Conservation (phyloP, 2,329 filamentous ascomycete species). For the Sclerotinia spermophila region DNA sequence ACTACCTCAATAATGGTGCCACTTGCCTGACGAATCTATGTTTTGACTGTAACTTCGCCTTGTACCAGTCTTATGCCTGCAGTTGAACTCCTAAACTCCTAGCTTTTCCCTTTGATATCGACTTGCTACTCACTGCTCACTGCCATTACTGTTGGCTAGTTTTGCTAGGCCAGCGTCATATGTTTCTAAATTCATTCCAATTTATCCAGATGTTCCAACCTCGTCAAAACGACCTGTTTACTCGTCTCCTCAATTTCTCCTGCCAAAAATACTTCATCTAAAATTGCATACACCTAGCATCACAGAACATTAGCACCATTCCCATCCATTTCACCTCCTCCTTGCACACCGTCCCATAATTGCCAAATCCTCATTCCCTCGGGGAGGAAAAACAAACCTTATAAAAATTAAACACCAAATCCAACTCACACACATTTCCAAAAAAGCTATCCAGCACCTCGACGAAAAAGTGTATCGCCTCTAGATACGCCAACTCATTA, state of each 20-base stretch:
- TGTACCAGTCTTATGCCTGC: background rate
- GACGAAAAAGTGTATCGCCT: constrained; percentile 99
- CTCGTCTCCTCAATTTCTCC: constrained; percentile 99
- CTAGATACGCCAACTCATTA: constrained; percentile 93
- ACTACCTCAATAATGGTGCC: constrained; percentile 15
- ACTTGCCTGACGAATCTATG: constrained; percentile 2
- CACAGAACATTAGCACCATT: constrained; percentile 9
- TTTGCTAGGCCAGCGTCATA: background rate
- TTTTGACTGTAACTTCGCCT: constrained; percentile 2
- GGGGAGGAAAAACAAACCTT: constrained; percentile 43
- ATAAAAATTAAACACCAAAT: constrained; percentile 79
- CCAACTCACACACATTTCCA: constrained; percentile 97
- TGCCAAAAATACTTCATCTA: constrained; percentile 96
- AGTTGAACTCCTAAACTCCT: constrained; percentile 5
- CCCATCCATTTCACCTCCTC: background rate
- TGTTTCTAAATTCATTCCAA: constrained; percentile 59
- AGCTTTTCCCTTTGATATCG: constrained; percentile 9
- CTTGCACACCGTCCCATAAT: background rate
- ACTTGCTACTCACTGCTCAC: background rate
- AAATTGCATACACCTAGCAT: constrained; percentile 82
- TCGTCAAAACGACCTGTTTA: constrained; percentile 93
- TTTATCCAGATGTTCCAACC: constrained; percentile 94
- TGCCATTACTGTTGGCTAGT: background rate
- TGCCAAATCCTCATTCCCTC: background rate
- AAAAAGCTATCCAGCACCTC: constrained; percentile 98